phyloP scores from a whole-genome alignment of 2,329 filamentous ascomycete genomes.

The Colletotrichum limetticola region DNA sequence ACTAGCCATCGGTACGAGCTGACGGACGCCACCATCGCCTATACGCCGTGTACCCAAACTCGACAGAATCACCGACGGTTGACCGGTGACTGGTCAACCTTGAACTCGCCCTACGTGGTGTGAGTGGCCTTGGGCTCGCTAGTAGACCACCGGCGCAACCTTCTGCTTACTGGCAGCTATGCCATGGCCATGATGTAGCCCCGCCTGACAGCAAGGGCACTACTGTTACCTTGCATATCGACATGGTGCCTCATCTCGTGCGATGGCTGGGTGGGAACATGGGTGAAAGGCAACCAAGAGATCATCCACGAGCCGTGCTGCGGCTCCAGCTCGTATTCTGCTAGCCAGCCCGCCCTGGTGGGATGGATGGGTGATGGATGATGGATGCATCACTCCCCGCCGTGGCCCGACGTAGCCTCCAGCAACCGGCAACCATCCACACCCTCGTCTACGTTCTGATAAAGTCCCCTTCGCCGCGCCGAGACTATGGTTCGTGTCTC shows the following conservation, averaged over 20 bases:
- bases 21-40: background rate
- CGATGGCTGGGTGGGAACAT: background rate
- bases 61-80: background rate
- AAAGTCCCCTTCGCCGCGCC: slow-evolving; percentile 1
- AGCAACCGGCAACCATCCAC: background rate
- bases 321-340: slow-evolving; percentile 19
- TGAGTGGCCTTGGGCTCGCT: slow-evolving; percentile 3
- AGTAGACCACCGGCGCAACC: background rate
- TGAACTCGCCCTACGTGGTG: background rate
- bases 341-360: background rate
- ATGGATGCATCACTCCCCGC: background rate
- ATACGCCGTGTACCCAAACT: background rate
- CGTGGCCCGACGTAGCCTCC: background rate
- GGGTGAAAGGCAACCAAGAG: background rate
- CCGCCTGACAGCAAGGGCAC: background rate
- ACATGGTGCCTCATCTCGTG: background rate
- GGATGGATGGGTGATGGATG: slow-evolving; percentile 39
- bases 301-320: slow-evolving; percentile 19
- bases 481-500: background rate
- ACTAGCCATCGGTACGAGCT: slow-evolving; percentile 10
- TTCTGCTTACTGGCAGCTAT: background rate
- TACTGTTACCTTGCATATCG: background rate
- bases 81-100: slow-evolving; percentile 5
- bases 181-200: slow-evolving; percentile 7
- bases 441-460: background rate